These are phyloP conservation scores for Vitis rupestris DNA, from an alignment of 164 flowering plant genomes.

Conservation along the genomic window DNA sequence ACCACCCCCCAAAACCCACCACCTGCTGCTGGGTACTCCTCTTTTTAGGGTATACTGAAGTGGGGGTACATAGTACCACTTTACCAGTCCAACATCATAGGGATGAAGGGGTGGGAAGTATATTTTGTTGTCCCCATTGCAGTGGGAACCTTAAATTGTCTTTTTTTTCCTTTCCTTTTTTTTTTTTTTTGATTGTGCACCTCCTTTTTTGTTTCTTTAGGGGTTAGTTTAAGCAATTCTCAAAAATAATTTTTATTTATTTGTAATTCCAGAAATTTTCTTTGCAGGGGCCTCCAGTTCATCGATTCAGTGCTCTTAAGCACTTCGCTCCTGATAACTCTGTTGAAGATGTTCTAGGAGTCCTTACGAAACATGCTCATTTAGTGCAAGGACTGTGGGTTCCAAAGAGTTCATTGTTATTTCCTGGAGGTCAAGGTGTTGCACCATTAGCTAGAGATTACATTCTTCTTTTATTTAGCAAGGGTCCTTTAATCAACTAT, in stretches of 20 bases:
- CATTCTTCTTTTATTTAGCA: slow-evolving; percentile 54
- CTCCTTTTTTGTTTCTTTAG: background rate
- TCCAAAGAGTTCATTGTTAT: slow-evolving; percentile 36
- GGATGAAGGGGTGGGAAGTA: too few species aligned
- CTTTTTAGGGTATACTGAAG: too few species aligned
- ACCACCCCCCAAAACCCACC: too few species aligned
- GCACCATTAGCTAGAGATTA: slow-evolving; percentile 50
- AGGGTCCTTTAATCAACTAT: slow-evolving; percentile 27
- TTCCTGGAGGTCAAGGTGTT: slow-evolving; percentile 9
- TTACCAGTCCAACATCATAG: too few species aligned
- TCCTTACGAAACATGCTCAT: slow-evolving; percentile 44
- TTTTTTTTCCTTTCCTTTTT: too few species aligned
- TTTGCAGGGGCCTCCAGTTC: slow-evolving; percentile 53
- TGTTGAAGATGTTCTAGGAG: slow-evolving; percentile 44
- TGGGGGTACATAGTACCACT: too few species aligned
- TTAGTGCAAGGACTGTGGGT: slow-evolving; percentile 87
- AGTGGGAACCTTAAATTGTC: too few species aligned
- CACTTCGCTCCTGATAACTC: slow-evolving; percentile 65
- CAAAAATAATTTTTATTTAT: background rate
- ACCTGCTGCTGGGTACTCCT: too few species aligned
- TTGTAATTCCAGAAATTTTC: background rate
- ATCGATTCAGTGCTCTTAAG: slow-evolving; percentile 53
- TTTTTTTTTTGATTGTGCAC: too few species aligned
- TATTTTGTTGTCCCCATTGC: too few species aligned
- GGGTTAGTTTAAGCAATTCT: background rate